Evolutionary conservation across 495 filamentous ascomycete species (phyloP).

Genomic region (Podospora appendiculata): DNA sequence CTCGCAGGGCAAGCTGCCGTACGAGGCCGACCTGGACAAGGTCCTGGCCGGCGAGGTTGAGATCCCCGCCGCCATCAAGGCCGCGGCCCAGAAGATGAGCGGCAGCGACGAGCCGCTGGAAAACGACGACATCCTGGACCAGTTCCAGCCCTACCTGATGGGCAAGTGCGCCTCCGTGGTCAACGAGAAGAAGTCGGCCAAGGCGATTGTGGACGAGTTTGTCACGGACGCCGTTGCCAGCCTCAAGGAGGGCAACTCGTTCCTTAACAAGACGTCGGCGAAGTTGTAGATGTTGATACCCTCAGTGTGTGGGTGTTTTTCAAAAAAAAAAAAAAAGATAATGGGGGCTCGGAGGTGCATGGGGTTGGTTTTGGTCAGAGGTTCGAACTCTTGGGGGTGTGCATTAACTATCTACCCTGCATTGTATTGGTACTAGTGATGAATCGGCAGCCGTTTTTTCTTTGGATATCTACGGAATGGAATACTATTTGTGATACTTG

Average conservation of each 20-base stretch:
- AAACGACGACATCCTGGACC: conserved; percentile 72
- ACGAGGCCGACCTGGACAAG: conserved; percentile 89
- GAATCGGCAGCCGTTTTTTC: no score
- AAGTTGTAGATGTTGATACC: conserved; percentile 10
- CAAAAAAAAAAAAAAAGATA: no score
- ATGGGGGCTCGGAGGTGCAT: no score
- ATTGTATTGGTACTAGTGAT: no score
- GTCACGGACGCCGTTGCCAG: conserved; percentile 63
- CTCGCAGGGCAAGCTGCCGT: conserved; percentile 79
- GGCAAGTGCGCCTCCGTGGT: conserved; percentile 92
- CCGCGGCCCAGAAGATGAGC: conserved; percentile 59
- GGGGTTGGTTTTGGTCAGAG: no score
- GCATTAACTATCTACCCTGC: no score
- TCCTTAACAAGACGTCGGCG: conserved; percentile 1
- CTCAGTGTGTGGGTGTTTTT: not conserved
- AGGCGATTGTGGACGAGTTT: conserved; percentile 91
- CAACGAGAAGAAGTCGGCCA: conserved; percentile 87
- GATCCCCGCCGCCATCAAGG: conserved; percentile 70
- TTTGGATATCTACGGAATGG: no score
- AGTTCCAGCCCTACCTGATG: conserved; percentile 89
- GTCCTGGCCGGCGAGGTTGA: conserved; percentile 43
- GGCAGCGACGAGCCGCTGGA: conserved; percentile 51
- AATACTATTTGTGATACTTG: no score
- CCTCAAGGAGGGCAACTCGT: conserved; percentile 18
- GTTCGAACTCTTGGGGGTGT: no score